These are phyloP conservation scores for Phaffia tasmanica DNA, from an alignment of 768 basidiomycete genomes.

Conservation along the genomic window DNA sequence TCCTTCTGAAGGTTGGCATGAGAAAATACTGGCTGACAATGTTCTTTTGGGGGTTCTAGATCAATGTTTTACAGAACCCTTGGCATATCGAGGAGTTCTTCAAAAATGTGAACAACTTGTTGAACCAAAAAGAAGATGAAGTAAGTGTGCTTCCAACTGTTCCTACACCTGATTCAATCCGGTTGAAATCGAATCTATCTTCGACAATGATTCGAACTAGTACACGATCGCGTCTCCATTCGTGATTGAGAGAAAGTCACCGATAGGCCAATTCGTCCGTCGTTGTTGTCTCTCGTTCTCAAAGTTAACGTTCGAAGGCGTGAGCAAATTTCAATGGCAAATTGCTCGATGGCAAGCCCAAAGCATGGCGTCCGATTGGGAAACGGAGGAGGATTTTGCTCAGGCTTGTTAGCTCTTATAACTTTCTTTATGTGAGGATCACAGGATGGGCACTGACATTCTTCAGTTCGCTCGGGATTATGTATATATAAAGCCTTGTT, in stretches of 20 bases:
- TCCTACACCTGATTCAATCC: neutral
- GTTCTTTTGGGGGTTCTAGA: neutral
- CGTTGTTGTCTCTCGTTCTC: constrained; percentile 62
- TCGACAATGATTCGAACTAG: neutral
- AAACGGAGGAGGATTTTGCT: constrained; percentile 45
- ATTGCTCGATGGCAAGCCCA: constrained; percentile 50
- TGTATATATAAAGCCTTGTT: constrained; percentile 40
- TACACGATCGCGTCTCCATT: neutral
- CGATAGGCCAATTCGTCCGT: constrained; percentile 71
- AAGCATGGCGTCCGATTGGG: constrained; percentile 46
- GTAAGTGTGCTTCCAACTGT: constrained; percentile 31
- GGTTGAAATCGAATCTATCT: neutral
- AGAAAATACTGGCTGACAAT: no score
- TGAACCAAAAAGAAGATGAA: constrained; percentile 51
- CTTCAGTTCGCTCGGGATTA: constrained; percentile 52
- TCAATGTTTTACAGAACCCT: neutral
- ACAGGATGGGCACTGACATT: constrained; percentile 41
- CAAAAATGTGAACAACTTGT: constrained; percentile 50
- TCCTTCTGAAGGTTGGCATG: no score
- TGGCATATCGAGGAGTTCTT: constrained; percentile 30
- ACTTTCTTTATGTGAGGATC: constrained; percentile 20
- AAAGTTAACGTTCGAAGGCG: constrained; percentile 64
- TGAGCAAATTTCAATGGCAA: constrained; percentile 55
- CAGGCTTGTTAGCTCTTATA: constrained; percentile 12
- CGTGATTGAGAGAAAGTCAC: constrained; percentile 43